Evolutionary conservation across 139 green algal species (phyloP).

Genomic region (Tetraselmis chui): DNA sequence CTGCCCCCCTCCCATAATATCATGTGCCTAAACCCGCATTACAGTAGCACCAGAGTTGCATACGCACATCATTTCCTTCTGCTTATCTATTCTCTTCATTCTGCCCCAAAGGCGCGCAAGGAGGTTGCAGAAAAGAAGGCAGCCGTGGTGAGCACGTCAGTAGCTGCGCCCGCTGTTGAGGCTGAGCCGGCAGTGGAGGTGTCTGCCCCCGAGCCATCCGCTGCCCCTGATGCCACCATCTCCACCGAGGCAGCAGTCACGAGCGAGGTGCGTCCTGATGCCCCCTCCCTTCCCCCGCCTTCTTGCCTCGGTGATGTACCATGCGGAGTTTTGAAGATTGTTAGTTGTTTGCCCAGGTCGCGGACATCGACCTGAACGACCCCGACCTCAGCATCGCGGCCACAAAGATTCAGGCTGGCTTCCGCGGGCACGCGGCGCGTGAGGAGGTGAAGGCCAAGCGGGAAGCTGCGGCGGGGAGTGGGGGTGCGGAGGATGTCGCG

Average conservation of each 20-base stretch:
- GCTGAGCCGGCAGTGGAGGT: neutral
- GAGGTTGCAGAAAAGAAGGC: slow-evolving; percentile 26
- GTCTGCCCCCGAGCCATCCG: neutral
- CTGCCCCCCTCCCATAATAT: too few relatives aligned
- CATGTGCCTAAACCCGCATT: too few relatives aligned
- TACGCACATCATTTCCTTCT: too few relatives aligned
- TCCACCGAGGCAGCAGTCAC: neutral
- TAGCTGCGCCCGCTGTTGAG: too few relatives aligned
- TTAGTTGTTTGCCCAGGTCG: neutral
- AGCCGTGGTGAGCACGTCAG: too few relatives aligned
- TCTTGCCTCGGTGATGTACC: neutral
- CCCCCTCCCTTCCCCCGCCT: too few relatives aligned
- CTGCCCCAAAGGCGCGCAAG: slow-evolving; percentile 30
- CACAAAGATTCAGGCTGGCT: slow-evolving; percentile 52
- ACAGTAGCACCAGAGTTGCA: too few relatives aligned
- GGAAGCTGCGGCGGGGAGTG: neutral
- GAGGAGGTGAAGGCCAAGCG: slow-evolving; percentile 27
- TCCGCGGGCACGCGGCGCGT: slow-evolving; percentile 47
- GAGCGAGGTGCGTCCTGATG: neutral
- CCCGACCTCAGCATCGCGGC: slow-evolving; percentile 38
- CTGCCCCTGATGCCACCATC: neutral
- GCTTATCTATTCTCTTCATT: too few relatives aligned
- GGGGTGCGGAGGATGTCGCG: too few relatives aligned
- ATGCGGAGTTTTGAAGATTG: too few relatives aligned
- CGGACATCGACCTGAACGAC: neutral